Percentiles rank a stretch among this genome's conserved stretches.
phyloP scores from a whole-genome alignment of 2,329 filamentous ascomycete genomes.

The Macrophomina pseudophaseolina region DNA sequence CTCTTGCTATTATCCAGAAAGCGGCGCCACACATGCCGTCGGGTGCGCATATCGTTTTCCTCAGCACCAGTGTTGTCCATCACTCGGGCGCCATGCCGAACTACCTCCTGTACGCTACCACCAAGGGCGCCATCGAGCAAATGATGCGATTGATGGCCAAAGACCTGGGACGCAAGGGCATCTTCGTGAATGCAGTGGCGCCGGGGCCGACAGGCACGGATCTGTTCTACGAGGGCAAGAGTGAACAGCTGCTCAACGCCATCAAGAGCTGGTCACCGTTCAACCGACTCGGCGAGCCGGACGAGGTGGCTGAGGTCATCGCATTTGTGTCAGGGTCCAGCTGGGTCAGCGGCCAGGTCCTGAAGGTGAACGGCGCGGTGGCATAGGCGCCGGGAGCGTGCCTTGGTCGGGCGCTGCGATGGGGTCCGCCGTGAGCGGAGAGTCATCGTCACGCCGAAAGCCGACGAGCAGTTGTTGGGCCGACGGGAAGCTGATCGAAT shows the following conservation, averaged over 20 bases:
- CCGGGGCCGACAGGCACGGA: conserved; percentile 63
- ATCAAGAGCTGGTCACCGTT: conserved; percentile 1
- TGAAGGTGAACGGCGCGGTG: conserved; percentile 38
- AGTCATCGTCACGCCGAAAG: conserved; percentile 15
- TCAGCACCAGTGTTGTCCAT: conserved; percentile 47
- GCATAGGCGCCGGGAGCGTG: conserved; percentile 1
- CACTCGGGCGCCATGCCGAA: conserved; percentile 52
- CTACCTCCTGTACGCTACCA: conserved; percentile 51
- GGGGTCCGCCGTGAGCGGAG: neutral
- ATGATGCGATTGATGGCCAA: conserved; percentile 62
- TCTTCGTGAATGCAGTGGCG: conserved; percentile 58
- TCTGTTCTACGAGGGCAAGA: conserved; percentile 36
- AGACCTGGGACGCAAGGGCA: conserved; percentile 58
- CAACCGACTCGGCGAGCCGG: conserved; percentile 31
- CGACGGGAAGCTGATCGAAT: conserved; percentile 17
- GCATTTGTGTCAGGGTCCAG: conserved; percentile 33
- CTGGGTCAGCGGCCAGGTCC: conserved; percentile 35
- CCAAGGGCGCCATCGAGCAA: conserved; percentile 66
- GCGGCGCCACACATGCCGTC: conserved; percentile 56
- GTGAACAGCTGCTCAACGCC: conserved; percentile 53
- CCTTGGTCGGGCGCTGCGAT: neutral
- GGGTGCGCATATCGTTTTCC: conserved; percentile 38
- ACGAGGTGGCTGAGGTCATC: conserved; percentile 37
- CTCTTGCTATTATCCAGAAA: conserved; percentile 40
- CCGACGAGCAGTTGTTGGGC: conserved; percentile 11